These are phyloP conservation scores for Talaromyces sp. DNA, from an alignment of 2,329 filamentous ascomycete species.

Conservation along the genomic window DNA sequence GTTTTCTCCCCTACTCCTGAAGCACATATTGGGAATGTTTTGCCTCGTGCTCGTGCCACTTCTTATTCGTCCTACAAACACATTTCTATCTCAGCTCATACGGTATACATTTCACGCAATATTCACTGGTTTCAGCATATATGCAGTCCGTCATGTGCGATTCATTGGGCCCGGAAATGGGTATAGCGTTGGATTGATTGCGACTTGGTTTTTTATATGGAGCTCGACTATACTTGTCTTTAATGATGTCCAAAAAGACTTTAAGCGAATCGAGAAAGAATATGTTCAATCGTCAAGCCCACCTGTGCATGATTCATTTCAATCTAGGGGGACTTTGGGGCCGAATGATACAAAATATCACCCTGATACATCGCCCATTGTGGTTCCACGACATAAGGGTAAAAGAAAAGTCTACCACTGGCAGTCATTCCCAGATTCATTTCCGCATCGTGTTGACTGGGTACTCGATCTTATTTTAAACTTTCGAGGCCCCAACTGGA, in stretches of 20 bases:
- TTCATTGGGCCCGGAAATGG: conserved; percentile 49
- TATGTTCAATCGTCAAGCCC: background rate
- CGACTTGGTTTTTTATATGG: conserved; percentile 53
- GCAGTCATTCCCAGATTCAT: conserved; percentile 50
- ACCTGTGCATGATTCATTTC: background rate
- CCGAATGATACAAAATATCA: background rate
- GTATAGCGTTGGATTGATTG: conserved; percentile 53
- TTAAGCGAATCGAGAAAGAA: conserved; percentile 49
- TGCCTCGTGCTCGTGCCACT: conserved; percentile 45
- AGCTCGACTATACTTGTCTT: conserved; percentile 49
- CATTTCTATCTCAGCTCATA: conserved; percentile 24
- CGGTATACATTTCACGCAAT: conserved; percentile 45
- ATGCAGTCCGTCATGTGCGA: conserved; percentile 42
- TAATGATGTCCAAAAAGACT: conserved; percentile 53
- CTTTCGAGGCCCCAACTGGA: conserved; percentile 59
- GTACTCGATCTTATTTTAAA: conserved; percentile 53
- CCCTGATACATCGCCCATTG: background rate
- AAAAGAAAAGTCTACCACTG: conserved; percentile 39
- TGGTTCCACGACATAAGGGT: background rate
- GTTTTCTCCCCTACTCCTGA: conserved; percentile 32
- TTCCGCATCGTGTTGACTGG: conserved; percentile 56
- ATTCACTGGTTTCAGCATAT: conserved; percentile 40
- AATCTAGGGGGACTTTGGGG: background rate
- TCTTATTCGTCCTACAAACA: conserved; percentile 45
- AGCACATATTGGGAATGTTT: conserved; percentile 26